Percentiles rank a stretch among this genome's conserved stretches.
These are phyloP conservation scores for Oryza punctata DNA, from an alignment of 176 grass and related monocot species.

Conservation along the genomic window DNA sequence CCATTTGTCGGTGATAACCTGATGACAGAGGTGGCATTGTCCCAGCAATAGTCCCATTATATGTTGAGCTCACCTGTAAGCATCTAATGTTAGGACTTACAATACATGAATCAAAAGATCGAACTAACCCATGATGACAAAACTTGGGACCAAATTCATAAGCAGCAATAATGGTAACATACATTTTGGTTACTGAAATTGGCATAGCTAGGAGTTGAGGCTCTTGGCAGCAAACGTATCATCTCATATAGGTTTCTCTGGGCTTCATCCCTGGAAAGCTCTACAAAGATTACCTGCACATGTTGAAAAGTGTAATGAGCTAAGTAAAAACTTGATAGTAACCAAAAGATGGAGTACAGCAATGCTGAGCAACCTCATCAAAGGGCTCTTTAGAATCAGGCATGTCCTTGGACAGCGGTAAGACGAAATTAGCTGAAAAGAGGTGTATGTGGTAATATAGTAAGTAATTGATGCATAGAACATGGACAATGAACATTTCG, in stretches of 20 bases:
- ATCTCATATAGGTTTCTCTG: slow-evolving; percentile 56
- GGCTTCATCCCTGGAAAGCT: slow-evolving; percentile 63
- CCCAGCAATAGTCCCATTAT: slow-evolving; percentile 16
- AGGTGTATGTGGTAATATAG: not conserved
- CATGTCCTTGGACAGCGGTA: slow-evolving; percentile 61
- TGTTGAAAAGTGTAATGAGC: slow-evolving; percentile 28
- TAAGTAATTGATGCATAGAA: not conserved
- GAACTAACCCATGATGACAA: not conserved
- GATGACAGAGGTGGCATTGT: slow-evolving; percentile 7
- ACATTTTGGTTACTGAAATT: slow-evolving; percentile 41
- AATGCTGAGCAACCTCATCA: slow-evolving; percentile 50
- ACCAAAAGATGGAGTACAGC: slow-evolving; percentile 1
- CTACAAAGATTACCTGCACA: slow-evolving; percentile 57
- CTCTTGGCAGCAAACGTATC: slow-evolving; percentile 37
- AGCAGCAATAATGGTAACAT: slow-evolving; percentile 5
- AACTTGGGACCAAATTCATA: not conserved
- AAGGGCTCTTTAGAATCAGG: slow-evolving; percentile 61
- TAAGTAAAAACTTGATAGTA: not conserved
- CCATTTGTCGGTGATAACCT: slow-evolving; percentile 22
- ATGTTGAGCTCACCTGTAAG: slow-evolving; percentile 41
- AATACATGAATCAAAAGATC: not conserved
- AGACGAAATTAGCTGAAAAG: slow-evolving; percentile 63
- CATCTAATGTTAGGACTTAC: not conserved
- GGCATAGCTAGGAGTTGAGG: slow-evolving; percentile 1
- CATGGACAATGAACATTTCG: not conserved